Evolutionary conservation across 148 eudicot genomes (phyloP).

Genomic region (Vaccinium myrtillus): DNA sequence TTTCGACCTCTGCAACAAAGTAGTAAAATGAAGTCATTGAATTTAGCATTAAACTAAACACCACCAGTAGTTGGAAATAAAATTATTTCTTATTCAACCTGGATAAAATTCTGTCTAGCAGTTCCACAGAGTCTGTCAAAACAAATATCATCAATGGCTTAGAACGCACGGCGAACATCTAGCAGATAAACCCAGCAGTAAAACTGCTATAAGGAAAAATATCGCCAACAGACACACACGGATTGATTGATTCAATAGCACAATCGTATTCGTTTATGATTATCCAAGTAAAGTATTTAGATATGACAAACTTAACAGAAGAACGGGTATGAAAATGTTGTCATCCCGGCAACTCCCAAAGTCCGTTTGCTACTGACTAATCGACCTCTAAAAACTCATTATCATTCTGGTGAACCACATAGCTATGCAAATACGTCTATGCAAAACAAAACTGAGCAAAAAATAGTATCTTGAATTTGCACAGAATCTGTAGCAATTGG

Average conservation of each 20-base stretch:
- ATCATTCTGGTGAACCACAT: too few species aligned
- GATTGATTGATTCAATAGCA: background rate
- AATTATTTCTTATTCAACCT: constrained; percentile 43
- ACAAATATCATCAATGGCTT: constrained; percentile 8
- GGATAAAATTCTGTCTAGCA: constrained; percentile 84
- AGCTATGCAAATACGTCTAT: too few species aligned
- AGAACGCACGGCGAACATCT: background rate
- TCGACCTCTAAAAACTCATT: too few species aligned
- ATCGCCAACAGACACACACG: background rate
- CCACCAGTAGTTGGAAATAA: background rate
- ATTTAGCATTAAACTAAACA: background rate
- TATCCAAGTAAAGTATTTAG: too few species aligned
- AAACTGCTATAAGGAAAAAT: background rate
- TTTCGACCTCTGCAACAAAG: constrained; percentile 76
- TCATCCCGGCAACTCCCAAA: too few species aligned
- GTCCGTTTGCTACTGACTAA: too few species aligned
- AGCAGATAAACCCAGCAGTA: background rate
- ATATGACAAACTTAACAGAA: too few species aligned
- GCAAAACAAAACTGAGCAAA: too few species aligned
- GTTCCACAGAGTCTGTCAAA: constrained; percentile 84
- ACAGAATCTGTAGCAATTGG: too few species aligned
- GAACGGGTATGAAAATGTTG: too few species aligned
- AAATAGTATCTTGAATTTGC: too few species aligned
- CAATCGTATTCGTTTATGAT: too few species aligned
- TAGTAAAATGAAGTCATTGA: background rate